A percentile compares a stretch with the other conserved stretches of the same genome.
These are phyloP conservation scores for Apiotrichum siamense DNA, from an alignment of 1,284 basidiomycete species.

Conservation along the genomic window DNA sequence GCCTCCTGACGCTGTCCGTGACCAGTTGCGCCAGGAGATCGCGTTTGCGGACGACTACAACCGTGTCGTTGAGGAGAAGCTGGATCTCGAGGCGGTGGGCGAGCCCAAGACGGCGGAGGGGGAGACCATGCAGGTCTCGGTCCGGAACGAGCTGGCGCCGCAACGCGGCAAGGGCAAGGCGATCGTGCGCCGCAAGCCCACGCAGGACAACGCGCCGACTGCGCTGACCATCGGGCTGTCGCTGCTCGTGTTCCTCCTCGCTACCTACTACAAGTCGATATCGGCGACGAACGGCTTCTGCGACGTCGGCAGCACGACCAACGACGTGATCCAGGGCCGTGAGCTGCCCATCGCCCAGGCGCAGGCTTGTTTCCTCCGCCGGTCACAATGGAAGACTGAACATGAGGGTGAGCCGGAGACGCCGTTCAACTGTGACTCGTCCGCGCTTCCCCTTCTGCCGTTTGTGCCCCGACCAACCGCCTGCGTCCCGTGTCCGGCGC, in stretches of 20 bases:
- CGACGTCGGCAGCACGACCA: constrained; percentile 61
- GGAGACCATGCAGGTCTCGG: not conserved
- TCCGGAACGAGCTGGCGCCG: not conserved
- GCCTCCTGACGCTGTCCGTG: constrained; percentile 28
- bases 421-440: constrained; percentile 26
- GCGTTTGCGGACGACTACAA: constrained; percentile 30
- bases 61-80: constrained; percentile 25
- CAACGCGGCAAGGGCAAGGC: constrained; percentile 7
- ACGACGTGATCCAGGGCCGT: constrained; percentile 51
- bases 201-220: constrained; percentile 13
- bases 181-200: constrained; percentile 4
- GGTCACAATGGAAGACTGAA: constrained; percentile 24
- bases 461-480: constrained; percentile 57
- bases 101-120: not conserved
- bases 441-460: constrained; percentile 52
- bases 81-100: constrained; percentile 17
- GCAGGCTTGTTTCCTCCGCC: constrained; percentile 54
- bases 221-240: constrained; percentile 50
- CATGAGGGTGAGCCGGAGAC: constrained; percentile 9
- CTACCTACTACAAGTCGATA: constrained; percentile 49
- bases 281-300: constrained; percentile 76
- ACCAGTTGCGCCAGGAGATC: constrained; percentile 20
- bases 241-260: constrained; percentile 50
- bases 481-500: constrained; percentile 80
- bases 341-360: constrained; percentile 49